phyloP scores from a whole-genome alignment of 2,329 filamentous ascomycete species.

The Thelonectria discophora region DNA sequence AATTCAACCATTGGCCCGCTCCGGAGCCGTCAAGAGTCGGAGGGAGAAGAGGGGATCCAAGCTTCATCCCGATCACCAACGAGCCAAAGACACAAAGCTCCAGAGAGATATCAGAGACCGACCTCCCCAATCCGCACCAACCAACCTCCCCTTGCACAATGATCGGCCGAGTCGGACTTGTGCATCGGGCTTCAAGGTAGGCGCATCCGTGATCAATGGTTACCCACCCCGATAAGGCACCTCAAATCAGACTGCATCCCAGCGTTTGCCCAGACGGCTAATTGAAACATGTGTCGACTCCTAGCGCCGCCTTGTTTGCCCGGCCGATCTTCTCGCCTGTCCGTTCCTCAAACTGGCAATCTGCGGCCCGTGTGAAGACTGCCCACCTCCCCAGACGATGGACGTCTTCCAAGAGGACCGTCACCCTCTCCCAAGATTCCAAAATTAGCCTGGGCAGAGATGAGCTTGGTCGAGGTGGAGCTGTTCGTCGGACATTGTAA shows the following conservation, averaged over 20 bases:
- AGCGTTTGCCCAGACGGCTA: not conserved
- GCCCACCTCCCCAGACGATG: conserved; percentile 13
- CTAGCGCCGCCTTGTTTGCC: conserved; percentile 29
- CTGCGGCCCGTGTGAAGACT: conserved; percentile 16
- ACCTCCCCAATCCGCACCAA: not conserved
- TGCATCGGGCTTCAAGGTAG: conserved; percentile 32
- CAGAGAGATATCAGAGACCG: not conserved
- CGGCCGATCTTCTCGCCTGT: conserved; percentile 19
- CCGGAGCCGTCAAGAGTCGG: conserved; percentile 1
- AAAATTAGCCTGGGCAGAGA: conserved; percentile 29
- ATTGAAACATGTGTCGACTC: not conserved
- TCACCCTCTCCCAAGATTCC: conserved; percentile 24
- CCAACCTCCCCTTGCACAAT: conserved; percentile 21
- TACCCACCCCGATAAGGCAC: not conserved
- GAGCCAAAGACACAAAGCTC: not conserved
- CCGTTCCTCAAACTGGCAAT: conserved; percentile 13
- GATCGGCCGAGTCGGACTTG: conserved; percentile 31
- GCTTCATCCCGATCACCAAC: conserved; percentile 14
- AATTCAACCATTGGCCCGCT: conserved; percentile 18
- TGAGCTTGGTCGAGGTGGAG: conserved; percentile 3
- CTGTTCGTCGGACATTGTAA: conserved; percentile 34
- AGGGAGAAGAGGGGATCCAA: conserved; percentile 9
- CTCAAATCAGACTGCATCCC: conserved; percentile 1
- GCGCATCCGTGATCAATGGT: not conserved
- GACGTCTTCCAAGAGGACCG: conserved; percentile 24